Evolutionary conservation across 352 stramenopile species (phyloP).

Genomic region (Pythium sukuiense): DNA sequence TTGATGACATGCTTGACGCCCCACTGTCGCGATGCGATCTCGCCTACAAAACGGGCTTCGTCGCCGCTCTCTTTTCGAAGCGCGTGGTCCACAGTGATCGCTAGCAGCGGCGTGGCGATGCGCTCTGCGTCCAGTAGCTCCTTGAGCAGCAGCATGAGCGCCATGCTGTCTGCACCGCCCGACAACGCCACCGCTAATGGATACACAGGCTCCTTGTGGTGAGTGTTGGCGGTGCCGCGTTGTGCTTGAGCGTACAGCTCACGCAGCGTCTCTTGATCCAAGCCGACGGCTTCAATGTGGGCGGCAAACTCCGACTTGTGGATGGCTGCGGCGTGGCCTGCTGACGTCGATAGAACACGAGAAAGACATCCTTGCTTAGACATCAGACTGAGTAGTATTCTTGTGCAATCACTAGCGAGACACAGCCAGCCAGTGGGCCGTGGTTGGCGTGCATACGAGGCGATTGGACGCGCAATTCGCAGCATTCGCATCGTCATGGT

Average conservation of each 20-base stretch:
- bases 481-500: background rate
- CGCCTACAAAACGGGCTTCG: constrained; percentile 55
- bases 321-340: background rate
- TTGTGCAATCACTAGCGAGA: too few relatives aligned
- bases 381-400: too few relatives aligned
- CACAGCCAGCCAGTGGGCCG: background rate
- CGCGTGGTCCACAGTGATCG: constrained; percentile 79
- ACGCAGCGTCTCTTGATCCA: background rate
- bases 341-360: background rate
- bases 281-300: background rate
- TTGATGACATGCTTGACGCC: constrained; percentile 54
- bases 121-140: constrained; percentile 52
- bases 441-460: background rate
- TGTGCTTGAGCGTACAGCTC: background rate
- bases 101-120: constrained; percentile 65
- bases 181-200: constrained; percentile 75
- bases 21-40: constrained; percentile 41
- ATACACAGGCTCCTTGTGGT: constrained; percentile 24
- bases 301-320: background rate
- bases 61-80: constrained; percentile 62
- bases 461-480: background rate
- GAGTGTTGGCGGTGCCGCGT: background rate
- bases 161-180: constrained; percentile 80
- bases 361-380: too few relatives aligned
- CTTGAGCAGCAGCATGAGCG: constrained; percentile 69